phyloP scores from a whole-genome alignment of 352 stramenopile genomes.

The Pythium scleroteichum region DNA sequence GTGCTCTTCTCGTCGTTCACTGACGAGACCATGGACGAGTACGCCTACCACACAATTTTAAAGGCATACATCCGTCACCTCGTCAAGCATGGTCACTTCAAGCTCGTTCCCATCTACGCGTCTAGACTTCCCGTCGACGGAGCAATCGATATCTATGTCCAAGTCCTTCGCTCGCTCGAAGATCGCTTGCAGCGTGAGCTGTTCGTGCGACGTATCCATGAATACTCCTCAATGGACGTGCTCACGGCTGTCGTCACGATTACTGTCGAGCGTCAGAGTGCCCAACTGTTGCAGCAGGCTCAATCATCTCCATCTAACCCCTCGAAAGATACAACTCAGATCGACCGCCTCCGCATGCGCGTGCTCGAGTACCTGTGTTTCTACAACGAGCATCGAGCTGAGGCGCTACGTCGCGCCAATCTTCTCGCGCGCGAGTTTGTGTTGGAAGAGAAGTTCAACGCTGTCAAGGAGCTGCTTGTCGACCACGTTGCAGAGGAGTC shows the following conservation, averaged over 20 bases:
- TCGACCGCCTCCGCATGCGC: conserved; percentile 66
- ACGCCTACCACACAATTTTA: conserved; percentile 73
- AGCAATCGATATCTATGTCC: conserved; percentile 71
- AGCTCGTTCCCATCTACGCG: conserved; percentile 76
- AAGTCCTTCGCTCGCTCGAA: conserved; percentile 64
- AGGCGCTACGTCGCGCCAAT: conserved; percentile 61
- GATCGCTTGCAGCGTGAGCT: conserved; percentile 65
- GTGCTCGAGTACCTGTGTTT: conserved; percentile 77
- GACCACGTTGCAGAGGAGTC: conserved; percentile 70
- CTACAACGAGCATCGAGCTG: conserved; percentile 63
- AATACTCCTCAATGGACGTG: conserved; percentile 66
- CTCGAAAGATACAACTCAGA: conserved; percentile 32
- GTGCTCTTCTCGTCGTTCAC: conserved; percentile 74
- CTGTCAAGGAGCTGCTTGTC: conserved; percentile 60
- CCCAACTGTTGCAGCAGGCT: conserved; percentile 31
- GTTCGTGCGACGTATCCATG: conserved; percentile 64
- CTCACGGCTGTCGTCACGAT: conserved; percentile 60
- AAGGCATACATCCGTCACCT: conserved; percentile 85
- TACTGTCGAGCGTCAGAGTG: conserved; percentile 53
- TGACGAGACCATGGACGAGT: conserved; percentile 61
- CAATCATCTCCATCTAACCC: conserved; percentile 9
- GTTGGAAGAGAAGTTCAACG: conserved; percentile 63
- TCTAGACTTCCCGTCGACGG: conserved; percentile 60
- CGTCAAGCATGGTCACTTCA: conserved; percentile 74
- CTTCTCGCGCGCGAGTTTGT: conserved; percentile 71